Evolutionary conservation across 352 stramenopile species (phyloP).

Genomic region (Phytophthora hibernalis): DNA sequence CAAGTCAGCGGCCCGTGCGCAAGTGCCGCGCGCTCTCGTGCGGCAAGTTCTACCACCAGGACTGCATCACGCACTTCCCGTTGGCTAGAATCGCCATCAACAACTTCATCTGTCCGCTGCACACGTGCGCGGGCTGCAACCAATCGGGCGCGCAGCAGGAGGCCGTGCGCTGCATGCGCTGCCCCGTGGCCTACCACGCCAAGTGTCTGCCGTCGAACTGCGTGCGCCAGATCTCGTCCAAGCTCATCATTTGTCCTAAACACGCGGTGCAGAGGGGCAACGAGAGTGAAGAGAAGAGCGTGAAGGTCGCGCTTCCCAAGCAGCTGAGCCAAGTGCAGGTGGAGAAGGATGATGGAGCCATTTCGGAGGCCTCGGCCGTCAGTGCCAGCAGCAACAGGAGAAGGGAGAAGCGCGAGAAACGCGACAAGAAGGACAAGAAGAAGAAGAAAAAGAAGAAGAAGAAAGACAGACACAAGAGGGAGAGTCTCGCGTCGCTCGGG

Average conservation of each 20-base stretch:
- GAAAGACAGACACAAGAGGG: slow-evolving; percentile 47
- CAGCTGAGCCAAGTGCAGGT: slow-evolving; percentile 20
- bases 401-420: slow-evolving; percentile 65
- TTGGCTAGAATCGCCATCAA: slow-evolving; percentile 78
- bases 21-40: slow-evolving; percentile 86
- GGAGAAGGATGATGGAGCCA: slow-evolving; percentile 41
- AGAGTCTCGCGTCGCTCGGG: slow-evolving; percentile 29
- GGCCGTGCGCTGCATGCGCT: slow-evolving; percentile 80
- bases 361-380: slow-evolving; percentile 51
- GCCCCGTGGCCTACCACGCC: slow-evolving; percentile 82
- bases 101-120: slow-evolving; percentile 87
- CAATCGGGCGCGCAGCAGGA: slow-evolving; percentile 83
- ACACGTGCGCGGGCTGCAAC: slow-evolving; percentile 81
- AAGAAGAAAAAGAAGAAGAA: slow-evolving; percentile 63
- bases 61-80: slow-evolving; percentile 83
- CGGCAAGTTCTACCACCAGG: slow-evolving; percentile 86
- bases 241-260: slow-evolving; percentile 82
- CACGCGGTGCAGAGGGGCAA: slow-evolving; percentile 32
- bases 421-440: slow-evolving; percentile 63
- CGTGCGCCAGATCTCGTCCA: slow-evolving; percentile 63
- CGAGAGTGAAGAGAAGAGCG: slow-evolving; percentile 7
- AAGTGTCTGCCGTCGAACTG: slow-evolving; percentile 72
- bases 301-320: background rate
- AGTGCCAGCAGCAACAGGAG: slow-evolving; percentile 43
- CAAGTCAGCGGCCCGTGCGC: slow-evolving; percentile 44